Conservation (phyloP, 495 filamentous ascomycete species). For the Daldinia caldariorum region DNA sequence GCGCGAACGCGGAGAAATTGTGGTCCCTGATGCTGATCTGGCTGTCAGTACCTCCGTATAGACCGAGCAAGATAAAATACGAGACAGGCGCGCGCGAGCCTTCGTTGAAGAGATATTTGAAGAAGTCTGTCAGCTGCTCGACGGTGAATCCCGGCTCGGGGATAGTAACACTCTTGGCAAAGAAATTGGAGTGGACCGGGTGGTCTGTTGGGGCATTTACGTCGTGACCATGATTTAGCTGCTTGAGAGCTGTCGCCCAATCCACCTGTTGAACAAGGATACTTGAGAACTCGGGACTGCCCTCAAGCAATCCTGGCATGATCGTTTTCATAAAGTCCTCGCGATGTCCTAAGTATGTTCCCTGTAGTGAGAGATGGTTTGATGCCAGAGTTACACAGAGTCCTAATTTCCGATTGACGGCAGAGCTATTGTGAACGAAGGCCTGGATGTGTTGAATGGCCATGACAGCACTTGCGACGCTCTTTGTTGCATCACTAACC, state of each 20-base stretch:
- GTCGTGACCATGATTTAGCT: conserved; percentile 42
- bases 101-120: conserved; percentile 45
- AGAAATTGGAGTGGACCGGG: conserved; percentile 55
- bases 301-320: conserved; percentile 43
- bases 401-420: conserved; percentile 47
- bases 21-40: conserved; percentile 50
- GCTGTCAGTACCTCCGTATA: conserved; percentile 59
- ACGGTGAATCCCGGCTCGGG: conserved; percentile 37
- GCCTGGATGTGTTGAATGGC: conserved; percentile 50
- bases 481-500: conserved; percentile 41
- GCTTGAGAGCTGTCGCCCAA: conserved; percentile 47
- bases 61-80: conserved; percentile 57
- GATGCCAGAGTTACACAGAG: conserved; percentile 49
- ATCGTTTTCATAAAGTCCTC: conserved; percentile 42
- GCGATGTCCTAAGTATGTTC: conserved; percentile 49
- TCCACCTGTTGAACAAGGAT: conserved; percentile 23
- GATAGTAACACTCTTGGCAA: conserved; percentile 57
- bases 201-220: conserved; percentile 46
- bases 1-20: conserved; percentile 55
- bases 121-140: conserved; percentile 49
- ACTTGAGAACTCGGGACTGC: conserved; percentile 26
- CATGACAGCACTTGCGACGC: conserved; percentile 36
- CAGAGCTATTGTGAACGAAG: conserved; percentile 41
- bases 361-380: conserved; percentile 47
- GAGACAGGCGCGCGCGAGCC: conserved; percentile 15